Conservation (phyloP, 1,284 basidiomycete genomes). For the Stygiomarasmius scandens region DNA sequence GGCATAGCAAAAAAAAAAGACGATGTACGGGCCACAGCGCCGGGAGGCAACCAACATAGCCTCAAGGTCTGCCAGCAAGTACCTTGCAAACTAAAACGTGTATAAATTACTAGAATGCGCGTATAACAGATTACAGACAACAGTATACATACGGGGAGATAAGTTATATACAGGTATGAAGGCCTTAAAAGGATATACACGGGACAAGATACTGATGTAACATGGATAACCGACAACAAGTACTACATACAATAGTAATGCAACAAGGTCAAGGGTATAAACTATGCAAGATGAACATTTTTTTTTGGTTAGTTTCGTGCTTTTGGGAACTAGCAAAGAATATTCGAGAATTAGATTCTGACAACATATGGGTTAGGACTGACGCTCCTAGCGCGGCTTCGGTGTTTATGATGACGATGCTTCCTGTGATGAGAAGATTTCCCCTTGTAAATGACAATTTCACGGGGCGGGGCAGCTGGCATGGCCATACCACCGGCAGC, state of each 20-base stretch:
- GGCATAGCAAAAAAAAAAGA: too few species aligned
- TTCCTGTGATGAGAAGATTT: conserved; percentile 31
- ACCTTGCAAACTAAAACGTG: background rate
- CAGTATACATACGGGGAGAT: background rate
- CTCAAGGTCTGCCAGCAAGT: too few species aligned
- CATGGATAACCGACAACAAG: too few species aligned
- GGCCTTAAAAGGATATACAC: background rate
- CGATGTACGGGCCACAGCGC: too few species aligned
- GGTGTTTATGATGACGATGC: conserved; percentile 12
- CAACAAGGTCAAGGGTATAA: too few species aligned
- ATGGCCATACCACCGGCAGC: conserved; percentile 8
- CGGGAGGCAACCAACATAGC: too few species aligned
- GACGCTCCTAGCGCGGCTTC: conserved; percentile 32
- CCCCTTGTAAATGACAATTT: conserved; percentile 35
- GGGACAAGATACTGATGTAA: background rate
- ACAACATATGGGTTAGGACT: conserved; percentile 18
- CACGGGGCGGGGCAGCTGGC: conserved; percentile 2
- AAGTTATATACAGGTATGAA: background rate
- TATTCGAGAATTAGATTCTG: background rate
- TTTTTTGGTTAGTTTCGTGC: too few species aligned
- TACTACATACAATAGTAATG: too few species aligned
- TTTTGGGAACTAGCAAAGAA: background rate
- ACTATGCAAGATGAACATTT: too few species aligned
- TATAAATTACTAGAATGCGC: background rate
- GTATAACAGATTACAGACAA: too few species aligned